phyloP scores from a whole-genome alignment of 352 stramenopile genomes.

The Pythium aphanidermatum region DNA sequence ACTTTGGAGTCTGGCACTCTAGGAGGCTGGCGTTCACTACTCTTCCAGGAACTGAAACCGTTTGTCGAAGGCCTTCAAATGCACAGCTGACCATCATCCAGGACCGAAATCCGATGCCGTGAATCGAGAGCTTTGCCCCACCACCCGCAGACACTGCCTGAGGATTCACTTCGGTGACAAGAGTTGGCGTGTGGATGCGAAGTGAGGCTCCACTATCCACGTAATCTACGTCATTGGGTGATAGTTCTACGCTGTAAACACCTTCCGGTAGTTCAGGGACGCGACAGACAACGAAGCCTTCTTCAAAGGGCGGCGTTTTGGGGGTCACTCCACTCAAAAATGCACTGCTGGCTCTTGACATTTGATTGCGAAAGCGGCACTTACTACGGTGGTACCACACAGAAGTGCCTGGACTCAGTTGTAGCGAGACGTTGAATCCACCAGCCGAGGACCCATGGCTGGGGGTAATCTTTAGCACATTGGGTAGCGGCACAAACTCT shows the following conservation, averaged over 20 bases:
- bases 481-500: conserved; percentile 10
- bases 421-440: conserved; percentile 9
- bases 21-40: background rate
- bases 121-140: background rate
- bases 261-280: conserved; percentile 8
- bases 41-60: background rate
- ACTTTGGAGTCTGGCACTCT: conserved; percentile 7
- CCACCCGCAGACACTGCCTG: background rate
- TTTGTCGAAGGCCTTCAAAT: conserved; percentile 7
- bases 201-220: background rate
- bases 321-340: too few relatives aligned
- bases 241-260: conserved; percentile 10
- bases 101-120: conserved; percentile 2
- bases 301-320: too few relatives aligned
- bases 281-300: too few relatives aligned
- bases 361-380: conserved; percentile 11
- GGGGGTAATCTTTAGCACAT: background rate
- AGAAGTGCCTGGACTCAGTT: background rate
- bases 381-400: conserved; percentile 6
- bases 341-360: too few relatives aligned
- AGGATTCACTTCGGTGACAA: background rate
- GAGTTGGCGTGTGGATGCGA: conserved; percentile 8
- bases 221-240: conserved; percentile 20
- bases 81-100: conserved; percentile 18
- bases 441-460: conserved; percentile 1